Evolutionary conservation across 108 stramenopile species (phyloP), one percentile per base, ranked within the genome.

Genomic region (Epithemia pelagica): DNA sequence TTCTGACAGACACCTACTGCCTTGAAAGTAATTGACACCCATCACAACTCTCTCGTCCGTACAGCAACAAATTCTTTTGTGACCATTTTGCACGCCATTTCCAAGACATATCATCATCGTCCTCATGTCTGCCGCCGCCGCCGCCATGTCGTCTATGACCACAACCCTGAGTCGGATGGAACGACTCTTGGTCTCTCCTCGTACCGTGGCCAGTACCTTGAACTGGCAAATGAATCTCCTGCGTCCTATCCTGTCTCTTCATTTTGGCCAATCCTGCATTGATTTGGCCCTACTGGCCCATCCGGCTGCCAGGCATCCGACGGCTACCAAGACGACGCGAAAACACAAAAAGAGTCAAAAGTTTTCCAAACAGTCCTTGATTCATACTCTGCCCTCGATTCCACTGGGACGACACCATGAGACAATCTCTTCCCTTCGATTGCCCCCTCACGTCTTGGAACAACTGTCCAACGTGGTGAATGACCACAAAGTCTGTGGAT

Each of bases 401-500:
- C 76, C 76, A 10, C 32, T 76, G 26, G 22, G 15, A 46, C n/a
- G n/a, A n/a, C 37, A 46, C 5, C 37, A 46, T 5, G 37, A 46
- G 15, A 46, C 37, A 5, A 46, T 46, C 37, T 15, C 32, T 1
- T 0, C 0, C 21, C 33, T 23, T 32, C 62, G 65, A 28, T 28
- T 58, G 2, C 55, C 69, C 18, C 29, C 52, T 29, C 58, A 67
- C 0, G 27, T 30, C 54, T 46, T 52, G 1, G 32, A 66, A 15
- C 18, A 67, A 29, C 29, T 80, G 57, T 54, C 67, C 0, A 56
- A 58, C 8, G 20, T 80, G 18, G 67, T 73, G 7, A 30, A 70
- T 52, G 55, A 69, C 0, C 23, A 75, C 58, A 60, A 70, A 8
- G 74, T 81, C 0, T 81, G 76, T 52, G 80, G 76, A 25, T 55